Conservation (phyloP, 106 monocot genomes). For the Apostasia shenzhenica region DNA sequence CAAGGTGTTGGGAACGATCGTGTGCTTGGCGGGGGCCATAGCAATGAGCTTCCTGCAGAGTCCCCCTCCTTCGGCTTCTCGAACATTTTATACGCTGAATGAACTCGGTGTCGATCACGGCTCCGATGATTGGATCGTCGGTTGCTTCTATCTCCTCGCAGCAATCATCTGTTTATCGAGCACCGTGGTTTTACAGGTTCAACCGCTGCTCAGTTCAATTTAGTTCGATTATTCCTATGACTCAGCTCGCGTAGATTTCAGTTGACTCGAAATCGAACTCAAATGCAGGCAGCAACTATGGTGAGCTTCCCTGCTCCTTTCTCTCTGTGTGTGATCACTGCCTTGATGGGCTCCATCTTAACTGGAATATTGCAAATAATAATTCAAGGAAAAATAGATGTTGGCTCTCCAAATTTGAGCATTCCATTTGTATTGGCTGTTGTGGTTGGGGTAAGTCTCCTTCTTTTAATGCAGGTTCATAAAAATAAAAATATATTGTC, state of each 20-base stretch:
- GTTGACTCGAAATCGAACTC: background rate
- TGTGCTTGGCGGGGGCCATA: conserved; percentile 58
- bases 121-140: conserved; percentile 42
- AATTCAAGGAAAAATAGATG: conserved; percentile 30
- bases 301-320: conserved; percentile 54
- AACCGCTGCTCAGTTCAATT: background rate
- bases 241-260: background rate
- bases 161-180: conserved; percentile 30
- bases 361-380: conserved; percentile 32
- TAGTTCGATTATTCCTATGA: background rate
- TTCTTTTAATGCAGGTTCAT: too few relatives aligned
- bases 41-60: conserved; percentile 63
- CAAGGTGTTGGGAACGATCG: conserved; percentile 61
- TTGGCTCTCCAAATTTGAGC: conserved; percentile 22
- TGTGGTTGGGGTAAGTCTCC: conserved; percentile 29
- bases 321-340: conserved; percentile 28
- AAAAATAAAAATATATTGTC: too few relatives aligned
- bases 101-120: background rate
- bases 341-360: conserved; percentile 33
- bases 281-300: conserved; percentile 50
- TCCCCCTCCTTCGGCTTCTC: conserved; percentile 8
- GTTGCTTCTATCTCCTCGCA: conserved; percentile 42
- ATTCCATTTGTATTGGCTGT: conserved; percentile 12
- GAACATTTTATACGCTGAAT: background rate
- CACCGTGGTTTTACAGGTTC: conserved; percentile 57